Percentiles rank a stretch among this genome's conserved stretches.
phyloP scores from a whole-genome alignment of 768 basidiomycete species.

The Xerocomellus intermedius region DNA sequence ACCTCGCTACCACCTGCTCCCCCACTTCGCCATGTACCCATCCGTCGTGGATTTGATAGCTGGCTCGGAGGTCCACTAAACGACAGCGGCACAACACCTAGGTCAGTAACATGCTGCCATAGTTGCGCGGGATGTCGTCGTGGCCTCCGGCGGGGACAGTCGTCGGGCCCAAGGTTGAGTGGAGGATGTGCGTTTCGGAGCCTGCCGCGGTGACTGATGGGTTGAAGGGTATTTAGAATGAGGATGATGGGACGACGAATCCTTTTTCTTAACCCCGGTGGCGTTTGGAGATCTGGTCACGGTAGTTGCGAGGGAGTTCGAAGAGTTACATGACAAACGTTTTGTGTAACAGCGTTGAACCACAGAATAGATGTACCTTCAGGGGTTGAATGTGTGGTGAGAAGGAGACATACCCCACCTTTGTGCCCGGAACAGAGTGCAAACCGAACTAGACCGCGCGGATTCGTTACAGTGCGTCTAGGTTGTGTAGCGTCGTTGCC shows the following conservation, averaged over 20 bases:
- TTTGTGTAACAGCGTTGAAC: conserved; percentile 56
- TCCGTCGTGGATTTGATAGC: conserved; percentile 56
- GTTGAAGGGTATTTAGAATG: not conserved
- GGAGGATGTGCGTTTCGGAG: conserved; percentile 75
- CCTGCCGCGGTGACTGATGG: conserved; percentile 47
- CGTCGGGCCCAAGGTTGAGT: conserved; percentile 64
- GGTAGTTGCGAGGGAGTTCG: conserved; percentile 46
- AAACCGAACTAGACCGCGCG: no score
- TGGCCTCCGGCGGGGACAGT: conserved; percentile 44
- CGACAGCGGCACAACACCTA: not conserved
- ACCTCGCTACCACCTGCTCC: conserved; percentile 70
- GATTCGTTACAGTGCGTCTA: no score
- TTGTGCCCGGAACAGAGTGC: no score
- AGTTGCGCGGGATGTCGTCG: conserved; percentile 48
- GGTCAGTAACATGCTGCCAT: conserved; percentile 46
- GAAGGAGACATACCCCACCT: no score
- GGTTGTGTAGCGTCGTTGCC: no score
- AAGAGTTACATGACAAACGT: conserved; percentile 26
- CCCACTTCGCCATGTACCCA: conserved; percentile 80
- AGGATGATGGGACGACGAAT: conserved; percentile 30
- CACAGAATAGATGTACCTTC: no score
- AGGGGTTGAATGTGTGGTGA: no score
- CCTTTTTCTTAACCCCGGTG: conserved; percentile 64
- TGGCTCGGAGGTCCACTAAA: conserved; percentile 55
- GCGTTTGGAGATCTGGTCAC: conserved; percentile 43